Percentiles rank a stretch among this genome's conserved stretches.
Conservation (phyloP, 1,139 yeast species). For the Debaryomyces sp. region DNA sequence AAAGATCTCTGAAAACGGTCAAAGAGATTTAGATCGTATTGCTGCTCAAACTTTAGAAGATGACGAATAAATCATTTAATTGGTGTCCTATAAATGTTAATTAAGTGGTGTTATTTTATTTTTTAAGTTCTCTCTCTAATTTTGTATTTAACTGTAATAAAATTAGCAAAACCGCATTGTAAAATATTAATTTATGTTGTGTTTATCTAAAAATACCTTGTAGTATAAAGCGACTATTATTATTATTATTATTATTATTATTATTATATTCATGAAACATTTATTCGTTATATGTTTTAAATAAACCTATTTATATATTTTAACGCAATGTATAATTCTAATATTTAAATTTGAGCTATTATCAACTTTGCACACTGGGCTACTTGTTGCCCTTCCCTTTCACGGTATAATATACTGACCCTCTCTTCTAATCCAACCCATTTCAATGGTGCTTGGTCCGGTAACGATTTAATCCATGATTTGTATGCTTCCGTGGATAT, state of each 20-base stretch:
- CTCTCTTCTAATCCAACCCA: conserved; percentile 64
- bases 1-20: conserved; percentile 99
- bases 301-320: background rate
- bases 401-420: conserved; percentile 34
- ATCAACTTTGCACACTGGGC: conserved; percentile 15
- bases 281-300: background rate
- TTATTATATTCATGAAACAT: background rate
- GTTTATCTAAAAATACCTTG: background rate
- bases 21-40: conserved; percentile 99
- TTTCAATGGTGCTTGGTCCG: conserved; percentile 58
- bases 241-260: no score
- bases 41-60: conserved; percentile 98
- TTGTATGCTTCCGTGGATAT: conserved; percentile 34
- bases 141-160: conserved; percentile 16
- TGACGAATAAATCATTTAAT: conserved; percentile 57
- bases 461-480: conserved; percentile 58
- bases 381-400: conserved; percentile 21
- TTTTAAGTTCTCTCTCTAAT: conserved; percentile 13
- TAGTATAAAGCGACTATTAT: background rate
- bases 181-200: conserved; percentile 10
- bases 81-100: conserved; percentile 13
- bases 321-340: background rate
- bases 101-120: conserved; percentile 11
- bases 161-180: conserved; percentile 17
- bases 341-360: background rate